Conservation (phyloP, 768 basidiomycete genomes). For the Trichaptum fuscoviolaceum region DNA sequence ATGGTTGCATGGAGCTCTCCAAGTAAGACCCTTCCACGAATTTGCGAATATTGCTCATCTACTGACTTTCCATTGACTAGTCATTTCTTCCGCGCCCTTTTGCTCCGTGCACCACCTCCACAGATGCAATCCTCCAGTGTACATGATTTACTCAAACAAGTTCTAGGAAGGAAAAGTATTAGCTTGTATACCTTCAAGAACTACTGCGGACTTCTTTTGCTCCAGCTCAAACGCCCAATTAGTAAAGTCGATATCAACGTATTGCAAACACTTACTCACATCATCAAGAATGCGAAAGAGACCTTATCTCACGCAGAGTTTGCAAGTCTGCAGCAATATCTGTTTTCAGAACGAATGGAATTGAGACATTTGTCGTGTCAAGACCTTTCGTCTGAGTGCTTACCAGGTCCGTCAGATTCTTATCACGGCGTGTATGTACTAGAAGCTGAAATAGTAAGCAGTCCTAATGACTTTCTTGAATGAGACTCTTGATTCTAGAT, state of each 20-base stretch:
- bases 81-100: neutral
- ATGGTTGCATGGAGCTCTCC: neutral
- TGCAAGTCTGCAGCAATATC: conserved; percentile 32
- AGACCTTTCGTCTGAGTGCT: neutral
- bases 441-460: neutral
- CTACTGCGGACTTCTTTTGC: neutral
- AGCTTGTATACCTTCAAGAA: neutral
- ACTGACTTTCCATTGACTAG: neutral
- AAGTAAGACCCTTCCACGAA: neutral
- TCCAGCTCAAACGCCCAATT: neutral
- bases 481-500: neutral
- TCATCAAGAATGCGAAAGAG: conserved; percentile 27
- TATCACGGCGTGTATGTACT: neutral
- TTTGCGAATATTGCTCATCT: neutral
- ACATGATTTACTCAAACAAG: neutral
- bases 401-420: neutral
- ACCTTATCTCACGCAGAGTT: conserved; percentile 27
- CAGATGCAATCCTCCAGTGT: neutral
- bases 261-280: conserved; percentile 33
- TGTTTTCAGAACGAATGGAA: conserved; percentile 16
- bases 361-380: neutral
- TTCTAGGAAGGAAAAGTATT: neutral
- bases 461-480: neutral
- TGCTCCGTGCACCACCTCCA: neutral
- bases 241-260: conserved; percentile 25